Base-by-base conservation (phyloP, 208 protist genomes). In the Trichomonas gallinae region DNA sequence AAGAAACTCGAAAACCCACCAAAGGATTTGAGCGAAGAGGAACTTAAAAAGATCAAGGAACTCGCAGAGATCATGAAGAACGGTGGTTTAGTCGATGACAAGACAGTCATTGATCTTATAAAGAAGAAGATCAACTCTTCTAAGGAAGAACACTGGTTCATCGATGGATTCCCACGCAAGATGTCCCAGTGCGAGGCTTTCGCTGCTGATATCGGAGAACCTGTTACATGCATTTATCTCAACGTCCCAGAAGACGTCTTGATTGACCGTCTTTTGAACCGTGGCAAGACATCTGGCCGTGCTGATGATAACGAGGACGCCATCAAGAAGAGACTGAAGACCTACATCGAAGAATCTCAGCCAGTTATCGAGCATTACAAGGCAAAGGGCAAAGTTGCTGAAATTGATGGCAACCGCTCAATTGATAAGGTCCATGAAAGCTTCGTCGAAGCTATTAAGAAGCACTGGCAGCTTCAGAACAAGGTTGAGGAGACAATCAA, bases 221-320 rank as follows among this genome's bases (percentile, higher is more conserved):
- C 97, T 3, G 26, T 38, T 21, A 96, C 96, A 42, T 96, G 97
- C 10, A 96, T 98, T 34, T 97, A 97, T 96, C 97, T 98, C 45
- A 97, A 98, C 83, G 97, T 96, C 49, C 40, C 96, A 31, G 97
- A 98, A 63, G 96, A 97, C 31, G 97, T 97, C 31, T 96, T 98
- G 49, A 96, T 97, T 38, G 23, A 89, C 44, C 97, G 98, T 31
- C 89, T 98, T 15, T 58, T 98, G 45, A 96, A 97, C 40, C 97
- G 98, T n/a, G 98, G 97, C 10, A 38, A 98, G 91, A 98, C 98
- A 2, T 97, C 96, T 93, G 98, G 97, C 0, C 96, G 98, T 21
- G 63, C 96, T 82, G 98, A 98, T 96, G 98, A 98, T 97, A 98
- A 98, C 97, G 87, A 97, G 45, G 98, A 98, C 49, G 97, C 97